Evolutionary conservation across 2,329 filamentous ascomycete species (phyloP), one percentile per base, ranked within the genome.

Genomic region (Chrysosporium queenslandicum): DNA sequence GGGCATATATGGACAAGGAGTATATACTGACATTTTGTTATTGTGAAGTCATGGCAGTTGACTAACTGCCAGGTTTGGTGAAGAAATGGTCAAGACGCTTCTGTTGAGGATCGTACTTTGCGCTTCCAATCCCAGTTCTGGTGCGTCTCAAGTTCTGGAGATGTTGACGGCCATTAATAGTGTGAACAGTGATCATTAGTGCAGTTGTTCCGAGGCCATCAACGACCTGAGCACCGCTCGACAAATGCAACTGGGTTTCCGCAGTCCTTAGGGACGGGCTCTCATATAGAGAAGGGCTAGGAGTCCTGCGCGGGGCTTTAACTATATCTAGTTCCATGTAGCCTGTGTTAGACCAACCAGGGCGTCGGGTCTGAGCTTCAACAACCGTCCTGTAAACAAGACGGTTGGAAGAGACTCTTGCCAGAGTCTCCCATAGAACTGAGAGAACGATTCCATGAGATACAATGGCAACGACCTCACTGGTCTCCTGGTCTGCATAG

Each of bases 381-480:
- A 68, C 64, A 3, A 65, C 64, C 5, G 72, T 62, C 4, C 66
- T 67, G 23, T 80, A 59, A 1, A 63, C 61, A 5, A 81, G 67
- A 56, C 68, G 74, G 43, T 66, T 67, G 71, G 67, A 54, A 87
- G 77, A 2, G 78, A 74, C 11, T 71, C n/a, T 68, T 6, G 84
- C 69, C 12, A 94, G 65, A 11, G 76, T 74, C 52, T 77, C 75
- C 76, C 85, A 83, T 0, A 95, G 67, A 29, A 80, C 76, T 1
- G 80, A 80, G 2, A 95, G 76, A 37, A 94, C 81, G 55, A 94
- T 83, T 14, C 90, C 89, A 62, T 96, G 90, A 1, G 89, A 85
- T 2, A 94, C 85, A 12, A 94, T 70, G 1, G 81, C 82, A 11
- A 88, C 71, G 1, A 73, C 69, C 5, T 66, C 61, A 9, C 73